These are phyloP conservation scores for Boletus insuetus DNA, from an alignment of 768 basidiomycete genomes.

Conservation along the genomic window DNA sequence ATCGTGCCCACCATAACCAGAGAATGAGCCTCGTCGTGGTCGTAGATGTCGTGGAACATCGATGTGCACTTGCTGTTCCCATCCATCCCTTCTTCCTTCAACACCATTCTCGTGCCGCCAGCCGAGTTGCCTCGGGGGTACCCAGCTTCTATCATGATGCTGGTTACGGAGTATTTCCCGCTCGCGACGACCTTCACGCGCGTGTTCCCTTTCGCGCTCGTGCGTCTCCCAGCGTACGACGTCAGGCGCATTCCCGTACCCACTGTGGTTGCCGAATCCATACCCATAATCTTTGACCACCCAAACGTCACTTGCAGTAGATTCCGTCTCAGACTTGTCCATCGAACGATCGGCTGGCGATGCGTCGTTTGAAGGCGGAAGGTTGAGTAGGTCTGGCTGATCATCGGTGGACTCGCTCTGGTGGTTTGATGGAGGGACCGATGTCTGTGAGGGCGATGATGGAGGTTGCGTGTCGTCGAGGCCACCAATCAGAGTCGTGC, in stretches of 20 bases:
- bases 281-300: constrained; percentile 62
- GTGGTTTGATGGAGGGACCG: background rate
- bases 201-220: constrained; percentile 24
- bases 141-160: constrained; percentile 19
- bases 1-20: constrained; percentile 31
- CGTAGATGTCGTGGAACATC: constrained; percentile 22
- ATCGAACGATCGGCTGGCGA: constrained; percentile 1
- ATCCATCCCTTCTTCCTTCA: constrained; percentile 21
- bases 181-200: constrained; percentile 12
- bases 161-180: constrained; percentile 12
- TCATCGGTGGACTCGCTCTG: background rate
- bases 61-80: constrained; percentile 21
- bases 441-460: background rate
- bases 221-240: constrained; percentile 30
- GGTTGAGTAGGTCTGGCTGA: background rate
- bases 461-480: constrained; percentile 1
- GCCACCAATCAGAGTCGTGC: constrained; percentile 36
- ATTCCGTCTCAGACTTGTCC: constrained; percentile 13
- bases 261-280: constrained; percentile 54
- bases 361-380: background rate
- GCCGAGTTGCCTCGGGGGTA: constrained; percentile 13
- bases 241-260: constrained; percentile 33
- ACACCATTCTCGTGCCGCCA: constrained; percentile 27
- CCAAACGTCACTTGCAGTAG: constrained; percentile 38
- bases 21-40: constrained; percentile 34